Conservation (phyloP, 192 early-diverging fungal genomes). For the Kickxella alabastrina region DNA sequence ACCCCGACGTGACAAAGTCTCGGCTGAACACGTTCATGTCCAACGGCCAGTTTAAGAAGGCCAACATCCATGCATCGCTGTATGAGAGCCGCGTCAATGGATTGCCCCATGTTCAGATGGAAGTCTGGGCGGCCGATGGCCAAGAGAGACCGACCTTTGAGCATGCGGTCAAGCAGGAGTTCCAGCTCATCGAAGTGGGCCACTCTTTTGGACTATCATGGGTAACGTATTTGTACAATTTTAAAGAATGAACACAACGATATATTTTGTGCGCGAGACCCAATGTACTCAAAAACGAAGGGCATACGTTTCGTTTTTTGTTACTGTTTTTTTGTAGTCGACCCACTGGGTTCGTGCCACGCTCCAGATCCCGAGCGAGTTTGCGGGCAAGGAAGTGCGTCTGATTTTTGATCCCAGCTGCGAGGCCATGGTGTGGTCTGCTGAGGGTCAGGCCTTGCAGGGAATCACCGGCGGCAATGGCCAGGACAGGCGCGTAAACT, state of each 20-base stretch:
- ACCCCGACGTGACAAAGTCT: conserved; percentile 71
- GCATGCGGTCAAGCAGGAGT: conserved; percentile 61
- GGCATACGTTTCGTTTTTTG: no score
- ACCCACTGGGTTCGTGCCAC: conserved; percentile 73
- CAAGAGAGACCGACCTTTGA: conserved; percentile 45
- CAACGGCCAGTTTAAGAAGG: conserved; percentile 62
- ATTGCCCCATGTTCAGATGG: conserved; percentile 54
- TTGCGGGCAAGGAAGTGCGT: conserved; percentile 70
- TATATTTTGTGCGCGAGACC: no score
- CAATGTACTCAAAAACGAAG: no score
- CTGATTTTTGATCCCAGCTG: conserved; percentile 83
- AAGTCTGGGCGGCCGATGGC: conserved; percentile 48
- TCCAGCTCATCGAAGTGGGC: conserved; percentile 63
- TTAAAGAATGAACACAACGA: no score
- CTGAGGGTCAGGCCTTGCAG: conserved; percentile 73
- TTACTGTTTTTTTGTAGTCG: conserved; percentile 27
- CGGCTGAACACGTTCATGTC: conserved; percentile 72
- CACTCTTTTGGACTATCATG: conserved; percentile 82
- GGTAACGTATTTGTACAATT: conserved; percentile 14
- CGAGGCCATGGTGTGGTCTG: conserved; percentile 90
- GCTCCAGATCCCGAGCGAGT: conserved; percentile 64
- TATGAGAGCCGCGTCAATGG: conserved; percentile 45
- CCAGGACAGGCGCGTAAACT: conserved; percentile 47
- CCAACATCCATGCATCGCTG: conserved; percentile 57
- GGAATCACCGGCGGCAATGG: conserved; percentile 79